These are phyloP conservation scores for Halenospora varia DNA, from an alignment of 495 filamentous ascomycete species.

Conservation along the genomic window DNA sequence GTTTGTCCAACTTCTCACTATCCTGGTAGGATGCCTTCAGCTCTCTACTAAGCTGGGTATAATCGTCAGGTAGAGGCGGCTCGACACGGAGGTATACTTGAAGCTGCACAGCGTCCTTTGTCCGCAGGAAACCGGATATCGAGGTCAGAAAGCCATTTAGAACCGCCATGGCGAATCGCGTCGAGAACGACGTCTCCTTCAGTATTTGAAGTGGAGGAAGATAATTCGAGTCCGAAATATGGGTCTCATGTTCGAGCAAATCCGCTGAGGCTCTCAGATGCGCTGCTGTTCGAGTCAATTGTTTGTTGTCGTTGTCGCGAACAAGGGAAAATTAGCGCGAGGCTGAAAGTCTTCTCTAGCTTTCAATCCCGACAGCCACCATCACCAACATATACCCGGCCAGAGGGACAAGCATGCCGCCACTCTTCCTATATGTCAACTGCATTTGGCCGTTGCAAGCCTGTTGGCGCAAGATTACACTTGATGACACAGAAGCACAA, in stretches of 20 bases:
- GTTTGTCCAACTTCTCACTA: slow-evolving; percentile 38
- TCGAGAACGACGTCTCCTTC: not conserved
- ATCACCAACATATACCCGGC: not conserved
- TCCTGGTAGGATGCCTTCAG: slow-evolving; percentile 53
- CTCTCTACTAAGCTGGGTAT: slow-evolving; percentile 62
- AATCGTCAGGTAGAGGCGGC: slow-evolving; percentile 60
- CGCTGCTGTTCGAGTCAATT: not conserved
- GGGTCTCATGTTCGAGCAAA: not conserved
- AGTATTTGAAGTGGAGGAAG: not conserved
- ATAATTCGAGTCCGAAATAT: not conserved
- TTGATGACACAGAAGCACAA: too few species aligned
- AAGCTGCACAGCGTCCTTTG: slow-evolving; percentile 49
- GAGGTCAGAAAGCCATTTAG: slow-evolving; percentile 54
- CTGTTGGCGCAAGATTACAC: too few species aligned
- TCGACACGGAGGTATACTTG: slow-evolving; percentile 60
- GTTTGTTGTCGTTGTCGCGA: not conserved
- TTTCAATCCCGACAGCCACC: not conserved
- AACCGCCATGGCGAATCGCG: slow-evolving; percentile 18
- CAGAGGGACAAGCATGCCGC: too few species aligned
- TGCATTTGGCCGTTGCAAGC: too few species aligned
- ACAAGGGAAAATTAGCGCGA: not conserved
- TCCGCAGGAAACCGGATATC: slow-evolving; percentile 47
- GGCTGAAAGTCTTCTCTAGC: not conserved
- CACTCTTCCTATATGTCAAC: too few species aligned
- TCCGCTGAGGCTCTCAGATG: not conserved